Percentiles rank a stretch among this genome's conserved stretches.
Conservation (phyloP, 2,329 filamentous ascomycete genomes). For the Stagonosporopsis vannaccii region DNA sequence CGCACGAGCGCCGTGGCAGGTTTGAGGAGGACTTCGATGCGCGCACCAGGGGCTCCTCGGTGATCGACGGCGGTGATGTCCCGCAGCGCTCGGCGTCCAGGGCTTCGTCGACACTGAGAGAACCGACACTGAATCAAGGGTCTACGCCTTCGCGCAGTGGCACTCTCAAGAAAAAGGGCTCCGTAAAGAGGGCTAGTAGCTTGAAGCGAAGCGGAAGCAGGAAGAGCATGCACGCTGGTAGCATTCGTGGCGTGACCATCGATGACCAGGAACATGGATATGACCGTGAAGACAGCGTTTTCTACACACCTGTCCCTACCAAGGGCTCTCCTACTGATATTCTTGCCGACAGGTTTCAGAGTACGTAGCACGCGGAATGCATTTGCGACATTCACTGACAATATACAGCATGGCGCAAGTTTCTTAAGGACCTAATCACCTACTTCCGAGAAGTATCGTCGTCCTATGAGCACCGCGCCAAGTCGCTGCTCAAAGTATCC, state of each 20-base stretch:
- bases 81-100: constrained; percentile 70
- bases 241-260: constrained; percentile 79
- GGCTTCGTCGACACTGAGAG: constrained; percentile 43
- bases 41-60: constrained; percentile 70
- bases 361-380: constrained; percentile 57
- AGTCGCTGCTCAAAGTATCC: constrained; percentile 81
- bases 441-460: constrained; percentile 93
- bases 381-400: constrained; percentile 22
- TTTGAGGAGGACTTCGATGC: constrained; percentile 78
- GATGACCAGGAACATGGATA: constrained; percentile 72
- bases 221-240: constrained; percentile 82
- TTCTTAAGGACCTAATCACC: constrained; percentile 90
- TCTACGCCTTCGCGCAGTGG: constrained; percentile 66
- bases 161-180: constrained; percentile 88
- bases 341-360: constrained; percentile 86
- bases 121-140: constrained; percentile 52
- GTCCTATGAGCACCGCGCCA: constrained; percentile 85
- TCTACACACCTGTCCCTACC: constrained; percentile 88
- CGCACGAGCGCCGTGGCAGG: constrained; percentile 53
- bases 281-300: constrained; percentile 78
- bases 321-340: constrained; percentile 86
- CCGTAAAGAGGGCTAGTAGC: constrained; percentile 75
- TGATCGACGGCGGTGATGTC: constrained; percentile 61
- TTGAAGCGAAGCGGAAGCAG: constrained; percentile 81
- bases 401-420: constrained; percentile 87